These are phyloP conservation scores for Pisolithus sp. DNA, from an alignment of 768 basidiomycete species.

Conservation along the genomic window DNA sequence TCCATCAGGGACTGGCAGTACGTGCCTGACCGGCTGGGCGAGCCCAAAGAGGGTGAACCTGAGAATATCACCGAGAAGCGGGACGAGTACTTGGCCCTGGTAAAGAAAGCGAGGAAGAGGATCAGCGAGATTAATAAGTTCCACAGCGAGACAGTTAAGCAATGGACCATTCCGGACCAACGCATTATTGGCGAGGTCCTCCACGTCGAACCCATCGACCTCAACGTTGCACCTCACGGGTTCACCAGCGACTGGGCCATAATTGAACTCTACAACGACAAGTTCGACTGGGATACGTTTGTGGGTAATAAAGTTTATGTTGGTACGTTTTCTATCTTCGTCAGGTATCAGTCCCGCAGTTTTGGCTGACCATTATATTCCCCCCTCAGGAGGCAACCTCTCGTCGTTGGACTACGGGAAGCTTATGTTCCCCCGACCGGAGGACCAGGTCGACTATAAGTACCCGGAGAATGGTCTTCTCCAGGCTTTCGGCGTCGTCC, in stretches of 20 bases:
- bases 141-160: slow-evolving; percentile 23
- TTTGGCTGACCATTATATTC: too few species aligned
- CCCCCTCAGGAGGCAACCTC: slow-evolving; percentile 10
- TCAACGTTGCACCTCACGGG: slow-evolving; percentile 12
- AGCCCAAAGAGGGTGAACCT: slow-evolving; percentile 11
- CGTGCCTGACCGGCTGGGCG: slow-evolving; percentile 7
- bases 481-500: slow-evolving; percentile 14
- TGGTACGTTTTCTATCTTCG: slow-evolving; percentile 23
- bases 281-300: slow-evolving; percentile 28
- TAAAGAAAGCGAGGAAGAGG: slow-evolving; percentile 16
- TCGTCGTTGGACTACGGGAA: slow-evolving; percentile 16
- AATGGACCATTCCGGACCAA: background rate
- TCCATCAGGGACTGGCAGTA: too few species aligned
- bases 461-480: slow-evolving; percentile 25
- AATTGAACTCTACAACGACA: slow-evolving; percentile 14
- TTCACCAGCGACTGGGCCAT: slow-evolving; percentile 32
- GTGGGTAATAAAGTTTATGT: slow-evolving; percentile 29
- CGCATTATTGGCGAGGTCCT: slow-evolving; percentile 29
- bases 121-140: slow-evolving; percentile 20
- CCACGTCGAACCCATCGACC: slow-evolving; percentile 23
- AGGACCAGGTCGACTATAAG: slow-evolving; percentile 2
- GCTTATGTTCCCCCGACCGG: background rate
- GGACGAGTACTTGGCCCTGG: slow-evolving; percentile 14
- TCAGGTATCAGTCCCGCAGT: background rate
- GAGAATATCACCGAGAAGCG: slow-evolving; percentile 10